These are phyloP conservation scores for Lumnitzera littorea DNA, from an alignment of 345 rosid species.

Conservation along the genomic window DNA sequence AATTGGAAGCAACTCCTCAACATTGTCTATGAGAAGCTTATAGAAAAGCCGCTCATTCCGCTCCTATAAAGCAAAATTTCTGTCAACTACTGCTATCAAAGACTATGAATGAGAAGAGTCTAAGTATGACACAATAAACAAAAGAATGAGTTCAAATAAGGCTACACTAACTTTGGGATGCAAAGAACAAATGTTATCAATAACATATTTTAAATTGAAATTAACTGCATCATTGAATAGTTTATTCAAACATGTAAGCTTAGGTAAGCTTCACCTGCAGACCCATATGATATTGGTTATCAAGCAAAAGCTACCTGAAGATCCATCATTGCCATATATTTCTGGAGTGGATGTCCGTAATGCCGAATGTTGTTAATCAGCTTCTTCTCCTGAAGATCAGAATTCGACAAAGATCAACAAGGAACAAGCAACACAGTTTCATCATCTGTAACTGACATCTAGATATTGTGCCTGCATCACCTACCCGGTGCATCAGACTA, in stretches of 20 bases:
- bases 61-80: slow-evolving; percentile 36
- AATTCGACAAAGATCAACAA: not conserved
- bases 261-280: too few species aligned
- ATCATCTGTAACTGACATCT: not conserved
- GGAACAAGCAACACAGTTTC: not conserved
- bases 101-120: not conserved
- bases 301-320: slow-evolving; percentile 41
- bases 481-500: too few species aligned
- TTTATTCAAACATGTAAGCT: too few species aligned
- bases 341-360: slow-evolving; percentile 68
- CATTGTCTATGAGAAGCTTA: slow-evolving; percentile 76
- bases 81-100: too few species aligned
- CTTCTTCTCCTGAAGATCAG: slow-evolving; percentile 49
- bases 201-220: too few species aligned
- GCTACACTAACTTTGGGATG: too few species aligned
- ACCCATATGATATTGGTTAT: too few species aligned
- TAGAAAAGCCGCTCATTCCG: slow-evolving; percentile 83
- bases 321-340: slow-evolving; percentile 82
- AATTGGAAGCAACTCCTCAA: slow-evolving; percentile 76
- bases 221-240: too few species aligned
- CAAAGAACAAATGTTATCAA: too few species aligned
- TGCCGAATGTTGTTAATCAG: slow-evolving; percentile 57
- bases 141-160: not conserved
- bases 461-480: too few species aligned
- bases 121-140: not conserved